Evolutionary conservation across 441 rosid genomes (phyloP), one percentile per base, ranked within the genome.

Genomic region (Mallotus repandus): DNA sequence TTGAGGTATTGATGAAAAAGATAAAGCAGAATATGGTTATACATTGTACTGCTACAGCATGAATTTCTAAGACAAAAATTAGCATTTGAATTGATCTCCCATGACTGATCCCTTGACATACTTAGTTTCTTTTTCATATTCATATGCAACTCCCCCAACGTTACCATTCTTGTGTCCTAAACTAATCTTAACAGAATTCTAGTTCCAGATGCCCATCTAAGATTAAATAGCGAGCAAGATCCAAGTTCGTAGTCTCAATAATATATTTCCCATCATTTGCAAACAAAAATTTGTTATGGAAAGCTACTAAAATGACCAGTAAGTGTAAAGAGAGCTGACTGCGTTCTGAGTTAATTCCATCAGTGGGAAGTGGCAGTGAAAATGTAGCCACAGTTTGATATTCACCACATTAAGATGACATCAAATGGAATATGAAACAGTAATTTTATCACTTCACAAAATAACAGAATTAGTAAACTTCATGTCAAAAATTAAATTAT

Each of bases 331-430:
- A 59, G 53, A 54, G 63, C n/a, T 65, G 73, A 70, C 53, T 32
- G 65, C 46, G 14, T 71, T 46, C 53, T 19, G 68, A 54, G 69
- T 60, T 75, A 63, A 62, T 45, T 43, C 48, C 63, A 71, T 22
- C 50, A 49, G 32, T 9, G 38, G 43, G 72, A 18, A 61, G 71
- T 16, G 61, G 32, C 49, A 45, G 21, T 75, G 43, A 19, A 57
- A 32, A 53, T 55, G 46, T 41, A 55, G 58, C 21, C 18, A 56
- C 15, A 60, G 19, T 29, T 29, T 29, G 32, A 29, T 29, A 43
- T 43, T 65, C 76, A 49, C 41, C 32, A 35, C 19, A 38, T 38
- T 63, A 41, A 35, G 70, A 19, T 54, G 38, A 41, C 21, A 70
- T 64, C 52, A 22, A 9, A 18, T 21, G 53, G 18, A 18, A 21